phyloP scores from a whole-genome alignment of 140 eudicot genomes.

The Ambrosia hybrid region DNA sequence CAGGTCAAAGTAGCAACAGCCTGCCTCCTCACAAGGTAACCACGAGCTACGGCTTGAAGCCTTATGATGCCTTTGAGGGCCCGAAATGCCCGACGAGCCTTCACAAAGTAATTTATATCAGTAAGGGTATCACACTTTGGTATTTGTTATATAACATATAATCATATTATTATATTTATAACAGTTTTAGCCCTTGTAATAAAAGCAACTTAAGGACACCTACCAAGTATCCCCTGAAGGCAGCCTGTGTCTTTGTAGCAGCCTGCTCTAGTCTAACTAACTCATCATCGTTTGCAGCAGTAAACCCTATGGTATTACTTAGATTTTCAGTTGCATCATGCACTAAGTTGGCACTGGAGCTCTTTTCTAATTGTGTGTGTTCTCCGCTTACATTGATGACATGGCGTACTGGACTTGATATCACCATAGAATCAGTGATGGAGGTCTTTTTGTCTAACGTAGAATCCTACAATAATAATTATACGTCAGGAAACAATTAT shows the following conservation, averaged over 20 bases:
- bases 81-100: slow-evolving; percentile 94
- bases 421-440: slow-evolving; percentile 35
- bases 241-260: slow-evolving; percentile 92
- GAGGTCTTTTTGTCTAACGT: slow-evolving; percentile 52
- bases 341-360: slow-evolving; percentile 35
- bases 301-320: slow-evolving; percentile 21
- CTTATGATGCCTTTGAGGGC: slow-evolving; percentile 95
- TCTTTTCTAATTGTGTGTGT: slow-evolving; percentile 41
- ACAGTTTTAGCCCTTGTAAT: not conserved
- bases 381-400: slow-evolving; percentile 39
- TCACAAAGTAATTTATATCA: slow-evolving; percentile 29
- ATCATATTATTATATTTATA: not conserved
- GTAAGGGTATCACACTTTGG: slow-evolving; percentile 14
- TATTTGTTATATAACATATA: not conserved
- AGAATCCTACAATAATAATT: slow-evolving; percentile 46
- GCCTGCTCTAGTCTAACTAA: slow-evolving; percentile 54
- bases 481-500: slow-evolving; percentile 23
- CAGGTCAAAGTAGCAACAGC: slow-evolving; percentile 85
- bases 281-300: slow-evolving; percentile 53
- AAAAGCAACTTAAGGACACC: slow-evolving; percentile 9
- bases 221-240: slow-evolving; percentile 96
- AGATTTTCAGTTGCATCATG: slow-evolving; percentile 35
- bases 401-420: slow-evolving; percentile 45
- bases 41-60: slow-evolving; percentile 95
- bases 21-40: slow-evolving; percentile 91